Evolutionary conservation across 805 yeast species (phyloP).

Genomic region (Debaryomyces castellii): DNA sequence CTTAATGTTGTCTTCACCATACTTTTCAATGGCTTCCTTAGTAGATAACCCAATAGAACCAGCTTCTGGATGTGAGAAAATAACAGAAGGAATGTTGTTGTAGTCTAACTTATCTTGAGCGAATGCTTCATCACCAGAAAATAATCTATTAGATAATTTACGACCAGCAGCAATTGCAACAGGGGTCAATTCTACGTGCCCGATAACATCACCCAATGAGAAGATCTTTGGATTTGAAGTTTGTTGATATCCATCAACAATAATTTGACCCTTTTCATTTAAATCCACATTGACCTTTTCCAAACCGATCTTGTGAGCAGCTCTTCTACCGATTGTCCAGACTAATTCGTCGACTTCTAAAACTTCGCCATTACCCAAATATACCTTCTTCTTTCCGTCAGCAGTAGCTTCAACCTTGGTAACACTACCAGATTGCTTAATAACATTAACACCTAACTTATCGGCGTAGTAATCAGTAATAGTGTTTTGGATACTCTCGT

Average conservation of each 20-base stretch:
- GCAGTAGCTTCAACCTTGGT: constrained; percentile 31
- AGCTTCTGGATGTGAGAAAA: constrained; percentile 98
- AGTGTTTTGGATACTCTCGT: constrained; percentile 72
- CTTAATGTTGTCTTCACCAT: constrained; percentile 78
- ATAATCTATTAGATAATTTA: constrained; percentile 84
- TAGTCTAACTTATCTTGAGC: constrained; percentile 81
- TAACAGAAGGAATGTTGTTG: constrained; percentile 85
- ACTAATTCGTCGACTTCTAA: constrained; percentile 72
- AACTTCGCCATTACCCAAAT: constrained; percentile 35
- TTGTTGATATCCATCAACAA: constrained; percentile 86
- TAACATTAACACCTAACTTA: constrained; percentile 74
- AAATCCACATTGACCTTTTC: constrained; percentile 72
- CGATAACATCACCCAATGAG: constrained; percentile 93
- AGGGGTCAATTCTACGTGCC: constrained; percentile 92
- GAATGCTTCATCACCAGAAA: constrained; percentile 70
- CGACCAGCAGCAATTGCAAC: constrained; percentile 99
- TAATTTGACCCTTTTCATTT: constrained; percentile 59
- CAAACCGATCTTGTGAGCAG: constrained; percentile 70
- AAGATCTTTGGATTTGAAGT: constrained; percentile 69
- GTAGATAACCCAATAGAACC: constrained; percentile 91
- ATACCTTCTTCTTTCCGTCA: constrained; percentile 37
- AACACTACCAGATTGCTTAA: constrained; percentile 57
- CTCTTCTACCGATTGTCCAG: constrained; percentile 94
- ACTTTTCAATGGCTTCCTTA: constrained; percentile 71
- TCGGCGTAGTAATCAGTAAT: constrained; percentile 78